Evolutionary conservation across 202 grass and related monocot species (phyloP).

Genomic region (Zizania palustris): DNA sequence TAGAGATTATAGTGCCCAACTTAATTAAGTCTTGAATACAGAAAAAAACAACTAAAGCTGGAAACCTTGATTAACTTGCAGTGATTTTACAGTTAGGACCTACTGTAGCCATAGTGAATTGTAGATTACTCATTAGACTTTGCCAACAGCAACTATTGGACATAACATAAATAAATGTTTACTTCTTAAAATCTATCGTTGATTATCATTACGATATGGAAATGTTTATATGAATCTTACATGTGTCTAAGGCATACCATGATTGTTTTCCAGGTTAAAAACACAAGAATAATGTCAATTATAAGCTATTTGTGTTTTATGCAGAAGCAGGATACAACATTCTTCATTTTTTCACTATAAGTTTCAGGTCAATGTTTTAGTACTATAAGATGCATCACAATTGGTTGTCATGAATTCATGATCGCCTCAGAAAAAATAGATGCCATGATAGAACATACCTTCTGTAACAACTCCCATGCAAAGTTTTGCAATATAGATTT

Average conservation of each 20-base stretch:
- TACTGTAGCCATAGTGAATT: background rate
- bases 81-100: constrained; percentile 4
- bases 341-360: constrained; percentile 12
- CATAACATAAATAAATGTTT: constrained; percentile 3
- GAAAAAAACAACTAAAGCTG: constrained; percentile 3
- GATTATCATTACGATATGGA: constrained; percentile 6
- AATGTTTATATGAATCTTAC: constrained; percentile 6
- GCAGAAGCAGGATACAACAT: constrained; percentile 19
- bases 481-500: constrained; percentile 82
- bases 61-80: constrained; percentile 4
- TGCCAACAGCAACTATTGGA: background rate
- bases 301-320: constrained; percentile 20
- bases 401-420: constrained; percentile 7
- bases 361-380: constrained; percentile 19
- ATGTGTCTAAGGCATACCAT: background rate
- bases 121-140: constrained; percentile 32
- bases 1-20: constrained; percentile 14
- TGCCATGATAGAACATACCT: constrained; percentile 58
- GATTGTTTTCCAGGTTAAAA: constrained; percentile 25
- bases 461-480: constrained; percentile 83
- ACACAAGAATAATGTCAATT: constrained; percentile 15
- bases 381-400: constrained; percentile 11
- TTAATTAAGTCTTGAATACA: constrained; percentile 27
- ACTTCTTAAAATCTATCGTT: background rate
- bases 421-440: background rate